Evolutionary conservation across 805 yeast species (phyloP).

Genomic region (Schwanniomyces sp.): DNA sequence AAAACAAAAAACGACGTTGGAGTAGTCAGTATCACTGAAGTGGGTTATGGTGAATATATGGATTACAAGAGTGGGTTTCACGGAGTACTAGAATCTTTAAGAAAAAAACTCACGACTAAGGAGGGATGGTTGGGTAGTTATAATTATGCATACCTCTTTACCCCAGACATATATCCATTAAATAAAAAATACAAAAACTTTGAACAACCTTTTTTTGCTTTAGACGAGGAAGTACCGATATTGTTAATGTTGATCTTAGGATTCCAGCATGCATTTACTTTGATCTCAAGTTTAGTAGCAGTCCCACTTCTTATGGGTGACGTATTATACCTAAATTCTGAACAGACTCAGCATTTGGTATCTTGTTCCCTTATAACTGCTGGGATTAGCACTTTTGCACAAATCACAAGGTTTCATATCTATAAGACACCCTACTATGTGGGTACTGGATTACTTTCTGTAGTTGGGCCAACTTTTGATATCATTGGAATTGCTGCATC

Average conservation of each 20-base stretch:
- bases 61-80: background rate
- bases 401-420: background rate
- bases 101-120: background rate
- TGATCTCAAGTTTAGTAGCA: background rate
- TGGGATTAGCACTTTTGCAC: conserved; percentile 1
- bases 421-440: conserved; percentile 1
- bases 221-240: conserved; percentile 1
- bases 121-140: conserved; percentile 1
- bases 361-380: conserved; percentile 1
- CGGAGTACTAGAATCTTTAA: background rate
- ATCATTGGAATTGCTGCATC: conserved; percentile 1
- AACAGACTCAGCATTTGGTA: conserved; percentile 3
- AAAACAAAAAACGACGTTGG: background rate
- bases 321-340: background rate
- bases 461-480: conserved; percentile 2
- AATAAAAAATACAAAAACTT: background rate
- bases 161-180: conserved; percentile 2
- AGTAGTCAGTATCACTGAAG: background rate
- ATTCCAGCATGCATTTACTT: conserved; percentile 4
- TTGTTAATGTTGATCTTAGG: conserved; percentile 1
- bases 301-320: conserved; percentile 1
- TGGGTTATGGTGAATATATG: background rate
- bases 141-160: background rate
- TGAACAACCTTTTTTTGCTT: conserved; percentile 1
- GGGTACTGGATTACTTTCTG: conserved; percentile 1